Evolutionary conservation across 2,329 filamentous ascomycete species (phyloP), one percentile per base, ranked within the genome.

Genomic region (Elsinoe fawcettii): DNA sequence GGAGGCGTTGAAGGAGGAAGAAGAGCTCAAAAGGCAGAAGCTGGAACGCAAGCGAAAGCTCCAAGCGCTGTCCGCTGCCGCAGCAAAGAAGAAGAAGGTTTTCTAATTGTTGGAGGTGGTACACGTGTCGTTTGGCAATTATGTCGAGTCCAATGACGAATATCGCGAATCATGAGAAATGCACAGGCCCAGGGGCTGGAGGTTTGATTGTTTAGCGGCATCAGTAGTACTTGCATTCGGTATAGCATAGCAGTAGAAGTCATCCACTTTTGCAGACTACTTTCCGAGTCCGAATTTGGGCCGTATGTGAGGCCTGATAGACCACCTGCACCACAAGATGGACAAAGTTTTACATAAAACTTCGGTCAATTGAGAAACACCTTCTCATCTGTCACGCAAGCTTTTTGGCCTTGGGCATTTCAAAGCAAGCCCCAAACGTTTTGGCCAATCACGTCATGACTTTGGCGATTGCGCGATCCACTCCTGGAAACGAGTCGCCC

Each of bases 1-100:
- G 16, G 75, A 81, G 63, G 83, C 86, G 59, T 73, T 86, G 63
- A 77, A 75, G 2, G 77, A 86, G 41, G 85, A 87, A 69, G 79
- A 76, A 65, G 73, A 71, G 55, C 77, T 82, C 58, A 86, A 81
- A 71, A 75, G 75, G 1, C 82, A 84, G 65, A 87, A 87, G 70
- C 77, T 82, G 63, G 80, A 80, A 62, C 67, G 70, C 22, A 72
- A 71, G 67, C 66, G 65, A 62, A 69, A 73, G 62, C 68, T 73
- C 34, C 64, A 69, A 58, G 65, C 67, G 59, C 61, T 71, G 51
- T 66, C 63, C 47, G 66, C 66, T 58, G 65, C 57, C 32, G 68
- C 67, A 25, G 65, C 64, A 27, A 67, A 63, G 30, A 63, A 60
- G 58, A 71, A 70, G 65, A 65, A 64, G 60, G 44, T 58, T 18